A percentile compares a stretch with the other conserved stretches of the same genome.
phyloP scores from a whole-genome alignment of 345 rosid species.

The Salix caprea region DNA sequence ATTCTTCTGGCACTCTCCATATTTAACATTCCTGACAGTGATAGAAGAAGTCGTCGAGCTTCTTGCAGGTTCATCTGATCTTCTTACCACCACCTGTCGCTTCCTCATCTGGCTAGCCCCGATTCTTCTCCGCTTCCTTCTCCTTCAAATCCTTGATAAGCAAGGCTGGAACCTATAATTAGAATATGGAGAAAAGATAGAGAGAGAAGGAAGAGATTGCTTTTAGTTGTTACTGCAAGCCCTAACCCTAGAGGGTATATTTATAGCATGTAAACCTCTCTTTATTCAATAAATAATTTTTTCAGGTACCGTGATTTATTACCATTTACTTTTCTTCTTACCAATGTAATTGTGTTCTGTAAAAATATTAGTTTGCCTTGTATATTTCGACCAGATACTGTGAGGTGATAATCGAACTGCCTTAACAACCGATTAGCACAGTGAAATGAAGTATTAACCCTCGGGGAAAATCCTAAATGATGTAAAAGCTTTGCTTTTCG shows the following conservation, averaged over 20 bases:
- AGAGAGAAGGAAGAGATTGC: constrained; percentile 8
- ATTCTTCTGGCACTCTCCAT: constrained; percentile 76
- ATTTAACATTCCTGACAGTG: constrained; percentile 46
- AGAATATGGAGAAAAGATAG: constrained; percentile 7
- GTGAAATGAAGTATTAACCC: neutral
- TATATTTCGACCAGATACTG: constrained; percentile 27
- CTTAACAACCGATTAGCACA: constrained; percentile 24
- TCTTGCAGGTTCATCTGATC: constrained; percentile 50
- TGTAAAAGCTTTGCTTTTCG: constrained; percentile 30
- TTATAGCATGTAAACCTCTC: constrained; percentile 29
- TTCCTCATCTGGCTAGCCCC: constrained; percentile 47
- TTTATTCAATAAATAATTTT: neutral
- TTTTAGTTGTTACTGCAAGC: constrained; percentile 18
- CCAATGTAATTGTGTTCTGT: neutral
- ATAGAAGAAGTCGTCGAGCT: constrained; percentile 33
- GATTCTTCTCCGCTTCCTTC: neutral
- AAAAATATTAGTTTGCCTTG: neutral
- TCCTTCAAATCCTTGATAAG: constrained; percentile 2
- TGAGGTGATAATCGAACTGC: constrained; percentile 44
- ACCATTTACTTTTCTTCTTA: neutral
- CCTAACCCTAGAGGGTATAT: constrained; percentile 54
- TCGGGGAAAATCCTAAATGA: constrained; percentile 33
- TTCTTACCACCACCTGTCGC: constrained; percentile 62
- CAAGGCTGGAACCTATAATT: neutral
- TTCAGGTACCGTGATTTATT: neutral